Conservation (phyloP, 73 alveolate species). For the Tetrahymena thermophila region DNA sequence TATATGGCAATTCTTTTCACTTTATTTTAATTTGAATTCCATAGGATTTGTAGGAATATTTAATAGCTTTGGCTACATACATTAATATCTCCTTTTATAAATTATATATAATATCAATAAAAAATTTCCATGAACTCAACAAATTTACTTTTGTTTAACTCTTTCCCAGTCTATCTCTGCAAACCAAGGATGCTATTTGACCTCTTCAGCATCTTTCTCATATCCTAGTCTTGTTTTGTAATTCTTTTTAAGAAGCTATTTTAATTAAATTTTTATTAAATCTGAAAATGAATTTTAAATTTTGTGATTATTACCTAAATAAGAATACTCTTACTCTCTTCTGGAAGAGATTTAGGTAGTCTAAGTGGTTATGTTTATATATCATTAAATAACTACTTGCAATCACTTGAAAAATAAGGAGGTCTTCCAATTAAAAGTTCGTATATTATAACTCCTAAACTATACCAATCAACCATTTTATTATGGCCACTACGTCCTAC, state of each 20-base stretch:
- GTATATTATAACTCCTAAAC: slow-evolving; percentile 24
- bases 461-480: slow-evolving; percentile 50
- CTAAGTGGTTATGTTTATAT: background rate
- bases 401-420: slow-evolving; percentile 13
- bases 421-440: slow-evolving; percentile 33
- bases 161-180: slow-evolving; percentile 7
- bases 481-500: slow-evolving; percentile 81
- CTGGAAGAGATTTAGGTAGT: slow-evolving; percentile 4
- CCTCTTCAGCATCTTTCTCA: slow-evolving; percentile 17
- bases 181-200: slow-evolving; percentile 23
- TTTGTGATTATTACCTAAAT: background rate
- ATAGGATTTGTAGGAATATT: background rate
- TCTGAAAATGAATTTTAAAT: no score
- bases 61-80: background rate
- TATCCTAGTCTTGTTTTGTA: slow-evolving; percentile 3
- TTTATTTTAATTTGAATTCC: background rate
- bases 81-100: background rate
- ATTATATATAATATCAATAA: background rate
- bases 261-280: no score
- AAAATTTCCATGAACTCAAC: background rate
- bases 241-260: background rate
- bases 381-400: background rate
- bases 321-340: slow-evolving; percentile 1
- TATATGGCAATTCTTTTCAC: background rate
- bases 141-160: background rate